Base-by-base conservation (phyloP, 2,329 filamentous ascomycete species). In the Neurospora sp. region DNA sequence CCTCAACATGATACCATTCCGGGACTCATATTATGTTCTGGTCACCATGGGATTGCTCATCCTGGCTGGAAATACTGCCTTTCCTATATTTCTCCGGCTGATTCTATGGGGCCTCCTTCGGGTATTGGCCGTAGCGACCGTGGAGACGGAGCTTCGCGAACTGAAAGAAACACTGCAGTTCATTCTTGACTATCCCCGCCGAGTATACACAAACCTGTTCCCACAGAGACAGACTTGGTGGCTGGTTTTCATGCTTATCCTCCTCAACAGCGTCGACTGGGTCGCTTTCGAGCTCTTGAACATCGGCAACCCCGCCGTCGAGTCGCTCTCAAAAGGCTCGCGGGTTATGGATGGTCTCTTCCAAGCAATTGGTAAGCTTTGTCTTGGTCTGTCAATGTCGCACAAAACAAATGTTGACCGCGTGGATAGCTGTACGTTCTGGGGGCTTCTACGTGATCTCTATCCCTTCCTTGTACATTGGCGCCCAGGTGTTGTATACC, bases 401-500 rank as follows among this genome's bases (percentile, higher is more conserved):
- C 28, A 62, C 15, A 17, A 36, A 33, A 62, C 12, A 11, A 19
- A 17, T 67, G 38, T 69, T 70, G 52, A 66, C 67, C 38, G n/a
- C 38, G 8, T 3, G 6, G n/a, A 1, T 68, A 81, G 87, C 88
- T 69, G 87, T 91, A 5, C 85, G 89, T 6, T 87, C 87, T 8
- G 88, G 87, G 17, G 89, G 89, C 0, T 90, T 91, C 73, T 89
- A 89, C 67, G 85, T 91, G 28, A 86, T 91, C 38, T 82, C 83
- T 1, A 88, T 91, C 66, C 79, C 86, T 3, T 80, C 83, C 1
- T 80, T 85, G 2, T 85, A 84, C 46, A 86, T 88, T 6, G 87
- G 86, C 1, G 80, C 89, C 2, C 85, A 89, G 71, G 82, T 90
- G 0, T 78, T 87, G 1, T 89, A 88, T 74, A 81, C 89, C 12